phyloP scores from a whole-genome alignment of 2,329 filamentous ascomycete species.

The Trichoderma sp. region DNA sequence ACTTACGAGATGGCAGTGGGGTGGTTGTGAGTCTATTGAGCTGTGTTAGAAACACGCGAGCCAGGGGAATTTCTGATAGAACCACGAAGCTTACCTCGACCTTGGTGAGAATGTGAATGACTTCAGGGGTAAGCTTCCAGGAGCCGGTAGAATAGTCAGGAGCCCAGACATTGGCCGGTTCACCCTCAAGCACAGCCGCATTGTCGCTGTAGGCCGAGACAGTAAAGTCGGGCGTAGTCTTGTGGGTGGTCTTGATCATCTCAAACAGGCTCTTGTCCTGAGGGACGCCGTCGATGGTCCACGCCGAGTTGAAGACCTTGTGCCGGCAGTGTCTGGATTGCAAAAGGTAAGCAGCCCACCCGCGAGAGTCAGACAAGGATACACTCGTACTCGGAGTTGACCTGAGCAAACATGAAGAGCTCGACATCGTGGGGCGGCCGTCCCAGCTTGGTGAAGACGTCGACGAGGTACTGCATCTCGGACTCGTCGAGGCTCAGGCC shows the following conservation, averaged over 20 bases:
- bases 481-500: slow-evolving; percentile 85
- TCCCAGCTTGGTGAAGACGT: slow-evolving; percentile 50
- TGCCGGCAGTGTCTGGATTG: slow-evolving; percentile 64
- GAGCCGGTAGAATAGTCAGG: slow-evolving; percentile 83
- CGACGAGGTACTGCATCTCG: slow-evolving; percentile 93
- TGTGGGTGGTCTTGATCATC: slow-evolving; percentile 97
- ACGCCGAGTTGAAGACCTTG: slow-evolving; percentile 96
- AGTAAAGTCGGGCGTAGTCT: slow-evolving; percentile 76
- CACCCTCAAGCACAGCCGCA: slow-evolving; percentile 72
- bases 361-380: slow-evolving; percentile 18
- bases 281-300: slow-evolving; percentile 85
- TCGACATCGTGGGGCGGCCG: slow-evolving; percentile 83
- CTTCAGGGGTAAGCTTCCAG: slow-evolving; percentile 85
- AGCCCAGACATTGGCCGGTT: slow-evolving; percentile 67
- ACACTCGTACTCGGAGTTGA: slow-evolving; percentile 75
- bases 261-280: slow-evolving; percentile 84
- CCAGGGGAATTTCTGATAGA: background rate
- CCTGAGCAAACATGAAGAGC: slow-evolving; percentile 98
- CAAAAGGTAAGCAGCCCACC: slow-evolving; percentile 17
- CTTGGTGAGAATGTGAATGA: slow-evolving; percentile 85
- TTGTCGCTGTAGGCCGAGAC: slow-evolving; percentile 97
- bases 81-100: slow-evolving; percentile 60
- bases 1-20: slow-evolving; percentile 81
- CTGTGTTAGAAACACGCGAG: background rate
- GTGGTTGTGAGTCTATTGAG: slow-evolving; percentile 78